Conservation (phyloP, 345 rosid genomes). For the Lepidium didymum region DNA sequence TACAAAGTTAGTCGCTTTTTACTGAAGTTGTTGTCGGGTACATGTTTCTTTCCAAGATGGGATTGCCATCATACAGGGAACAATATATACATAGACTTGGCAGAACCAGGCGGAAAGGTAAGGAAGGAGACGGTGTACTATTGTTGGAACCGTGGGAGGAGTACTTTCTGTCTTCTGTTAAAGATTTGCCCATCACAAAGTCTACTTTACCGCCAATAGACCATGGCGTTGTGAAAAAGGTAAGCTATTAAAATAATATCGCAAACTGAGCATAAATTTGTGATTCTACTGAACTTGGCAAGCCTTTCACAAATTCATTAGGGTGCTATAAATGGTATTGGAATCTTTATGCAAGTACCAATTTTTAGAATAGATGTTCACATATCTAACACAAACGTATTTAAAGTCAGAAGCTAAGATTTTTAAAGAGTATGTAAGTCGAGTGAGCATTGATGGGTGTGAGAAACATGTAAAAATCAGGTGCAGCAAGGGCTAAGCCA, state of each 20-base stretch:
- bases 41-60: slow-evolving; percentile 42
- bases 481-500: slow-evolving; percentile 62
- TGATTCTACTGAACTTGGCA: background rate
- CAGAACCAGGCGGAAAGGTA: slow-evolving; percentile 92
- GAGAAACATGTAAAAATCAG: slow-evolving; percentile 34
- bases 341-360: background rate
- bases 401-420: background rate
- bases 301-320: background rate
- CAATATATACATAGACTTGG: slow-evolving; percentile 96
- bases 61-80: slow-evolving; percentile 78
- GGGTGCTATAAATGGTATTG: background rate
- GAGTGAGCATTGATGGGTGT: slow-evolving; percentile 1
- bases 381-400: background rate
- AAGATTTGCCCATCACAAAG: slow-evolving; percentile 75
- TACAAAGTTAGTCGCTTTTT: background rate
- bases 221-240: slow-evolving; percentile 72
- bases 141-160: slow-evolving; percentile 93
- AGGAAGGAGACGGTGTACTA: slow-evolving; percentile 87
- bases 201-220: slow-evolving; percentile 49
- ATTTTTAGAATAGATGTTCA: background rate
- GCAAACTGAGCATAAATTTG: background rate
- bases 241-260: slow-evolving; percentile 11
- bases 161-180: slow-evolving; percentile 58
- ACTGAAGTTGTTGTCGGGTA: background rate
- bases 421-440: background rate